Evolutionary conservation across 2,329 filamentous ascomycete genomes (phyloP), one percentile per base, ranked within the genome.

Genomic region (Monilinia fructicola): DNA sequence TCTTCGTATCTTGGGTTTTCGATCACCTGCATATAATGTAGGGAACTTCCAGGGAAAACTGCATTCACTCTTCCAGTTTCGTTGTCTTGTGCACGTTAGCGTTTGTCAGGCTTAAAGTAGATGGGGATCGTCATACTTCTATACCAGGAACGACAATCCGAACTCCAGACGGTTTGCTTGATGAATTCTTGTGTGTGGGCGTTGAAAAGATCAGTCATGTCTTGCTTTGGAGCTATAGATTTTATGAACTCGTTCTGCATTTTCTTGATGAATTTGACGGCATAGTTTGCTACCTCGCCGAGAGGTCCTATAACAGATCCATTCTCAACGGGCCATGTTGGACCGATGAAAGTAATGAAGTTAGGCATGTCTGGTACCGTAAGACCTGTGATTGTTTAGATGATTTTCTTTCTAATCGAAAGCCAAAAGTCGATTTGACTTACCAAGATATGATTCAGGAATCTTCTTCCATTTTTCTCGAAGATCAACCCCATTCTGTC

Each of bases 121-220:
- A 50, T 16, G 5, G 23, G n/a, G 9, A 4, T 12, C 9, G 5
- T 26, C 67, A 73, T 72, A 72, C 69, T 68, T 69, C 55, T 71
- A 59, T 71, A 73, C 73, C 72, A 74, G 14, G 69, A 54, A 56
- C 71, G 64, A 26, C 72, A 82, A 11, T 75, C 73, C 2, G 78
- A 82, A 11, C 75, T 73, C 83, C 84, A 86, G 1, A 81, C 79
- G 0, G 81, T 84, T 31, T 81, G 80, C 54, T 82, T 83, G 80
- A 86, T 84, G 69, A 85, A 84, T 4, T 77, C 73, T 6, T 78
- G 75, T 35, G 81, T 79, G 74, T 82, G 84, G 73, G 77, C 81
- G 72, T 79, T 81, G 78, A 81, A 86, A 71, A 83, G 80, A 52
- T 81, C 80, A 9, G 82, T 81, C 4, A 82, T 82, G 0, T 75